Evolutionary conservation across 257 asterid genomes (phyloP), one percentile per base, ranked within the genome.

Genomic region (Leonotis leonurus): DNA sequence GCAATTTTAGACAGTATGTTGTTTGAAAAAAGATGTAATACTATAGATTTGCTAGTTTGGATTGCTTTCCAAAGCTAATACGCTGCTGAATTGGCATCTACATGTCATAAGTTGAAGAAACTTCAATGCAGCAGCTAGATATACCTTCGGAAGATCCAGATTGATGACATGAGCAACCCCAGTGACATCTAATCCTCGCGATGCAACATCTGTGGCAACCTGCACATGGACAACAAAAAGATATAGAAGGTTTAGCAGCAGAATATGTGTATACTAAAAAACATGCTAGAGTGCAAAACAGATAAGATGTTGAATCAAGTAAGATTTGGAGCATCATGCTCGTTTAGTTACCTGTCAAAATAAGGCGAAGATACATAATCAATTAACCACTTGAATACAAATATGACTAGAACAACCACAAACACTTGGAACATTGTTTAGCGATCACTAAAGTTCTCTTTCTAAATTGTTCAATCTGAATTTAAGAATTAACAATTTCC

Each of bases 141-240:
- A 33, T 80, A 89, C 95, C 95, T 87, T 87, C 3, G 97, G 97
- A 77, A 89, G 95, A 81, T 89, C 95, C 32, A 84, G 74, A 60
- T 86, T 86, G 60, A 90, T 75, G 69, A 90, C 95, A 75, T 90
- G 95, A 66, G 92, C 84, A 66, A 90, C 92, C 35, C 95, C 95
- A 53, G 92, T 81, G 70, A 90, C 95, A 52, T 90, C 97, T 69
- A 90, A 72, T 63, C 97, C 97, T 62, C 95, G 85, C 44, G 95
- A 87, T 49, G 97, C 97, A 71, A 90, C 95, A 75, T 89, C 97
- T 37, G 97, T 89, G 65, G 97, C 95, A 60, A 89, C 97, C 95
- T 89, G 82, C 68, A 75, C 65, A 62, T 50, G 64, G 62, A 50
- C 29, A 64, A 29, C 24, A 76, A 52, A 51, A 41, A 22, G 24